These are phyloP conservation scores for Phytopythium boreale DNA, from an alignment of 352 stramenopile species.

Conservation along the genomic window DNA sequence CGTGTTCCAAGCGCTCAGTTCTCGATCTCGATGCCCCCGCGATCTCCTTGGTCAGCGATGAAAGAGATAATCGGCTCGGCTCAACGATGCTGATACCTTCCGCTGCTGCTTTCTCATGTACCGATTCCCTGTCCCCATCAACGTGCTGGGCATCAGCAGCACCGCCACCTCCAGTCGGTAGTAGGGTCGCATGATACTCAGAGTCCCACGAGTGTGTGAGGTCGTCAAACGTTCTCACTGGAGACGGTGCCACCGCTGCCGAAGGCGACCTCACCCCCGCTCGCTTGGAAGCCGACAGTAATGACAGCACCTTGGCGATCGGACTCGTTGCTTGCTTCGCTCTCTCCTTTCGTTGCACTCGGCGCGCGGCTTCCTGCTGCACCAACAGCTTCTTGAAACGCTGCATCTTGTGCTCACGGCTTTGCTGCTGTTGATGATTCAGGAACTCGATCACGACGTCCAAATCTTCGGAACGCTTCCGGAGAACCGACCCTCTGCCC, in stretches of 20 bases:
- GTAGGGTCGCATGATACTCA: not conserved
- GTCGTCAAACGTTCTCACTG: conserved; percentile 22
- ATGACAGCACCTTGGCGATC: not conserved
- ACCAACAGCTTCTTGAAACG: conserved; percentile 44
- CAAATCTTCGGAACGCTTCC: conserved; percentile 54
- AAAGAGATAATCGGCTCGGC: not conserved
- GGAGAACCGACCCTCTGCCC: conserved; percentile 54
- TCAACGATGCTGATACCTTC: not conserved
- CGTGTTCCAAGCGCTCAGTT: not conserved
- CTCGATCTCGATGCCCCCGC: no score
- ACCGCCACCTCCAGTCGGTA: not conserved
- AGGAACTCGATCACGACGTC: conserved; percentile 48
- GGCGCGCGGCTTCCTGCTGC: conserved; percentile 18
- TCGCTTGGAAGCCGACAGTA: not conserved
- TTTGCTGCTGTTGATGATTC: conserved; percentile 32
- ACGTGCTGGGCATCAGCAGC: not conserved
- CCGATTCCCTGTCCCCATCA: not conserved
- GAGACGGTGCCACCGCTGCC: not conserved
- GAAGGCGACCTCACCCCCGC: not conserved
- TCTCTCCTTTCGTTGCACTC: conserved; percentile 2
- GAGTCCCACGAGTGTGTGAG: conserved; percentile 32
- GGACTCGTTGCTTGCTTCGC: not conserved
- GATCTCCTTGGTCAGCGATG: not conserved
- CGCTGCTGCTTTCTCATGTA: not conserved
- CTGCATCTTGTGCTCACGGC: conserved; percentile 34